A percentile compares a stretch with the other conserved stretches of the same genome.
phyloP scores from a whole-genome alignment of 2,329 filamentous ascomycete genomes.

The Alternaria solani region DNA sequence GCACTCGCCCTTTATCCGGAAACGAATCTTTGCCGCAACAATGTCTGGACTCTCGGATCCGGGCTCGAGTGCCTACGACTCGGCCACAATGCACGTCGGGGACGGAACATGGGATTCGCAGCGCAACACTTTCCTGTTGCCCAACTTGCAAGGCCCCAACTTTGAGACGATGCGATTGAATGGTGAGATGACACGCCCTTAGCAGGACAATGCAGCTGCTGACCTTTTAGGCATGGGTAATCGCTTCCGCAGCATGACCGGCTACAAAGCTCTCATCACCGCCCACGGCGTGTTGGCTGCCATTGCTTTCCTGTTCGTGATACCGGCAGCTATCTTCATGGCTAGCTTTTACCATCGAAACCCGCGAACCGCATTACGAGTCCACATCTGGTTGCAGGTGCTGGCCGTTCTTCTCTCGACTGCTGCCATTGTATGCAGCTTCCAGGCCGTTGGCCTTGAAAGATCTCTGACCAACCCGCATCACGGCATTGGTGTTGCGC shows the following conservation, averaged over 20 bases:
- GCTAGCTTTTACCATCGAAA: constrained; percentile 74
- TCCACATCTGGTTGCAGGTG: constrained; percentile 79
- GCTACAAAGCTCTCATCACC: constrained; percentile 75
- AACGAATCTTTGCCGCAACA: constrained; percentile 10
- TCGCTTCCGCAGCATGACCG: constrained; percentile 71
- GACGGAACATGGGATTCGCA: constrained; percentile 85
- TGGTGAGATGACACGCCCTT: constrained; percentile 59
- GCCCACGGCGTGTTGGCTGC: constrained; percentile 77
- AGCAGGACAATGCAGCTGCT: constrained; percentile 10
- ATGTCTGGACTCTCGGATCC: constrained; percentile 67
- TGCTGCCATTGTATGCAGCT: constrained; percentile 77
- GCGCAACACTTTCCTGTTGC: constrained; percentile 79
- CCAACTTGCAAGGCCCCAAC: constrained; percentile 78
- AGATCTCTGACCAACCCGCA: constrained; percentile 81
- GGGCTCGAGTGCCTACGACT: constrained; percentile 76
- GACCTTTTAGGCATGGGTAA: constrained; percentile 76
- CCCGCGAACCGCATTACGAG: constrained; percentile 68
- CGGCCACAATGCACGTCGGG: constrained; percentile 77
- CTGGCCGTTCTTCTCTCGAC: constrained; percentile 72
- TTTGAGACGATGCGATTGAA: constrained; percentile 87
- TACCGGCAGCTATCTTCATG: constrained; percentile 77
- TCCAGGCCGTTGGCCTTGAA: constrained; percentile 77
- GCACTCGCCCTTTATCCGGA: neutral
- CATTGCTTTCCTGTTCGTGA: constrained; percentile 76
- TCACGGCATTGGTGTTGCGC: constrained; percentile 81